A percentile compares a stretch with the other conserved stretches of the same genome.
Conservation (phyloP, 257 asterid species). For the Solanum bulbocastanum region DNA sequence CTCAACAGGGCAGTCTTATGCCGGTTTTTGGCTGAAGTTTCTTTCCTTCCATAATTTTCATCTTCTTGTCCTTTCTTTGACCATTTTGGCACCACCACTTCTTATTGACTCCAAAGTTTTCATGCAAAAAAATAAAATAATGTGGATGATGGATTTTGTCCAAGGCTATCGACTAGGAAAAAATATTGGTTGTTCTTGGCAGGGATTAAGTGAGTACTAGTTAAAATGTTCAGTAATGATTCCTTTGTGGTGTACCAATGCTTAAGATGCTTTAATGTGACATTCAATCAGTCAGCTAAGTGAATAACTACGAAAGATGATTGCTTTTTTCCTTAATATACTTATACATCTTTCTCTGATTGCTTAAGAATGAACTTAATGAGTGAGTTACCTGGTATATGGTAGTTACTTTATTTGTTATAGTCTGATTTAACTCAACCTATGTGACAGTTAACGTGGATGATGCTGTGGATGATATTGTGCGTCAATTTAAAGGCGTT, state of each 20-base stretch:
- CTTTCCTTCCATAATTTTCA: not conserved
- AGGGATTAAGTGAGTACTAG: not conserved
- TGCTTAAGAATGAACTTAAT: not conserved
- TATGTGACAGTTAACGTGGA: conserved; percentile 73
- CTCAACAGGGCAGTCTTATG: not conserved
- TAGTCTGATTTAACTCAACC: not conserved
- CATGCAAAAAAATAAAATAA: not conserved
- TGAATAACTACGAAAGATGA: not conserved
- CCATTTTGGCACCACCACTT: not conserved
- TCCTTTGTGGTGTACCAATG: not conserved
- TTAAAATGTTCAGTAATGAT: not conserved
- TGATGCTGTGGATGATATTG: conserved; percentile 97
- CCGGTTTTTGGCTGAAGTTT: not conserved
- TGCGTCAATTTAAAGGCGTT: conserved; percentile 96
- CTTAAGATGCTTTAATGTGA: not conserved
- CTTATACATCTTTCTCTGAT: not conserved
- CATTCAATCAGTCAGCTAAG: not conserved
- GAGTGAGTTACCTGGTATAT: not conserved
- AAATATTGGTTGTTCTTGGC: not conserved
- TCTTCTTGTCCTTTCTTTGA: not conserved
- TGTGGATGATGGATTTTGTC: not conserved
- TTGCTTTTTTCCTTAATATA: not conserved
- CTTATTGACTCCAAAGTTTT: not conserved
- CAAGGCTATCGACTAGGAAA: not conserved
- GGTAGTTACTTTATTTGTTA: not conserved